Evolutionary conservation across 106 monocot species (phyloP).

Genomic region (Dendrobium nobile): DNA sequence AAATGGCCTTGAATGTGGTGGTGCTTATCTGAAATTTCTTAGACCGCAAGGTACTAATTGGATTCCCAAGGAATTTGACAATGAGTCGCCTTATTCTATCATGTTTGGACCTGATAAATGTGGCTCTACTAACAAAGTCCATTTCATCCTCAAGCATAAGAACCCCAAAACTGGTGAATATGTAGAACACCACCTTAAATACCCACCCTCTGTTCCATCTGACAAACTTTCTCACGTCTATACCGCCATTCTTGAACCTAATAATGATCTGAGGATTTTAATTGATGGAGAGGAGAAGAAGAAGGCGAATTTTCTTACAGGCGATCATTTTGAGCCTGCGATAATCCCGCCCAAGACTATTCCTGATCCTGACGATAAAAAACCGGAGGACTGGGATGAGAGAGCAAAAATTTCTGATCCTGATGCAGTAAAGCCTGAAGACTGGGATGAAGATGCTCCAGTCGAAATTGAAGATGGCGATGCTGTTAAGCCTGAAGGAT

Average conservation of each 20-base stretch:
- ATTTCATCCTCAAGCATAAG: constrained; percentile 62
- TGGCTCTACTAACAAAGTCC: constrained; percentile 56
- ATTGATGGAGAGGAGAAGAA: constrained; percentile 87
- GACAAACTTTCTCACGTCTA: constrained; percentile 71
- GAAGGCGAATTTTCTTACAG: constrained; percentile 50
- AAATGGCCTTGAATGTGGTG: constrained; percentile 86
- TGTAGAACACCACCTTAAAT: constrained; percentile 57
- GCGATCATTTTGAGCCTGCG: constrained; percentile 76
- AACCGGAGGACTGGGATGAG: constrained; percentile 95
- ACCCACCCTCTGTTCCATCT: constrained; percentile 49
- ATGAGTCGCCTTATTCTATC: constrained; percentile 74
- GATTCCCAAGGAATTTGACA: constrained; percentile 66
- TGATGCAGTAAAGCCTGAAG: constrained; percentile 75
- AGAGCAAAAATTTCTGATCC: constrained; percentile 69
- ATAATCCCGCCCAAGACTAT: constrained; percentile 67
- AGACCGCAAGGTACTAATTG: constrained; percentile 66
- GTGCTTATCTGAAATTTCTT: constrained; percentile 75
- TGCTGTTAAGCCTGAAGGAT: constrained; percentile 79
- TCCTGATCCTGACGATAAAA: constrained; percentile 81
- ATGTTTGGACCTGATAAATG: constrained; percentile 91
- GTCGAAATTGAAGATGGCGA: constrained; percentile 71
- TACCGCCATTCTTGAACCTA: constrained; percentile 65
- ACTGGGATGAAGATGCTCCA: constrained; percentile 92
- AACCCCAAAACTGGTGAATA: constrained; percentile 50
- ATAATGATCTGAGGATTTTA: constrained; percentile 59